Conservation (phyloP, 352 stramenopile genomes). For the Pythium guiyangense region DNA sequence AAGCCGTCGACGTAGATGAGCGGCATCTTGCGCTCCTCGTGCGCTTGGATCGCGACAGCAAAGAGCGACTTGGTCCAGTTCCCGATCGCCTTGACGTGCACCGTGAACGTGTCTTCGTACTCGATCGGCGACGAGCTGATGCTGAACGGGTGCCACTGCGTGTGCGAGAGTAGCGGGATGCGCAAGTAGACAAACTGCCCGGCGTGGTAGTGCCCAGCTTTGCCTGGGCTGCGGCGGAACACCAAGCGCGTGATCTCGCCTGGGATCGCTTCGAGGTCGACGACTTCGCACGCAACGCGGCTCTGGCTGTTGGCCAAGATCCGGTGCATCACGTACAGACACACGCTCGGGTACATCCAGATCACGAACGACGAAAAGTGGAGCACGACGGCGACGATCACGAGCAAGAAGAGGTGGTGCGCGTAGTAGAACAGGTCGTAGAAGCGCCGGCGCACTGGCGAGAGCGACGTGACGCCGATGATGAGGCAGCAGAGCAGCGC, state of each 20-base stretch:
- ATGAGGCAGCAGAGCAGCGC: conserved; percentile 63
- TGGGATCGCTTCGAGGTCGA: conserved; percentile 78
- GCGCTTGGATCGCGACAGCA: conserved; percentile 66
- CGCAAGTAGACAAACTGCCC: conserved; percentile 79
- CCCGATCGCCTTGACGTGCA: conserved; percentile 75
- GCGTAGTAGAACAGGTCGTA: conserved; percentile 89
- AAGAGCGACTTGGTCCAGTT: conserved; percentile 78
- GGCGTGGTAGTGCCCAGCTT: conserved; percentile 77
- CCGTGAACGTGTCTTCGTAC: conserved; percentile 80
- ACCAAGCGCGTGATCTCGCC: conserved; percentile 81
- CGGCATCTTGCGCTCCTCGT: conserved; percentile 71
- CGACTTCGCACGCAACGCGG: conserved; percentile 66
- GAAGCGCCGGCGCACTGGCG: conserved; percentile 59
- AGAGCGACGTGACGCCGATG: conserved; percentile 75
- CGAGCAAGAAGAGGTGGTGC: conserved; percentile 85
- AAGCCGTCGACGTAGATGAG: conserved; percentile 82
- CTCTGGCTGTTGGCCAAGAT: conserved; percentile 69
- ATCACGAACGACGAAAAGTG: conserved; percentile 83
- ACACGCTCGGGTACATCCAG: conserved; percentile 79
- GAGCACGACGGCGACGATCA: conserved; percentile 55
- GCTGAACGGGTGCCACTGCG: conserved; percentile 84
- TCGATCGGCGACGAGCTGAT: conserved; percentile 83
- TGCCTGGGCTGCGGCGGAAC: conserved; percentile 67
- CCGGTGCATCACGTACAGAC: conserved; percentile 79
- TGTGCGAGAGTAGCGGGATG: conserved; percentile 62